These are phyloP conservation scores for Antitrichia curtipendula DNA, from an alignment of 225 moss, liverwort and hornwort species.

Conservation along the genomic window DNA sequence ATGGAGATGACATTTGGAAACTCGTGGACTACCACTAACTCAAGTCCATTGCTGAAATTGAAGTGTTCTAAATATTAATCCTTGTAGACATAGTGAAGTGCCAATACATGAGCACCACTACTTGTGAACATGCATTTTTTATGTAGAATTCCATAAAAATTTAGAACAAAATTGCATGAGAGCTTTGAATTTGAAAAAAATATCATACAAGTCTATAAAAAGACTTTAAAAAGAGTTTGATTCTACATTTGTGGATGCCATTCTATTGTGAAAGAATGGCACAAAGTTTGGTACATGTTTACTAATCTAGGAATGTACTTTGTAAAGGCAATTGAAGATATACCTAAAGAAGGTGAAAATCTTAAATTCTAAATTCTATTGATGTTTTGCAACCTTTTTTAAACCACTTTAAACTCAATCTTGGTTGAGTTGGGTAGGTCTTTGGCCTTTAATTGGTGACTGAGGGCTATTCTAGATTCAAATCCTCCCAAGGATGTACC, in stretches of 20 bases:
- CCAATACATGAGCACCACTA: fast-evolving
- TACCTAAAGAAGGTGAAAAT: background rate
- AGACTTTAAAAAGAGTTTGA: background rate
- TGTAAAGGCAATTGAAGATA: background rate
- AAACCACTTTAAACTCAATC: background rate
- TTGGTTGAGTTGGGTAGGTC: background rate
- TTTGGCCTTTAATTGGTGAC: background rate
- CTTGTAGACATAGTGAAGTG: background rate
- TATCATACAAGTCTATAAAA: background rate
- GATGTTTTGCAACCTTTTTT: background rate
- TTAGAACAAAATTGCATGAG: fast-evolving
- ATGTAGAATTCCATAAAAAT: background rate
- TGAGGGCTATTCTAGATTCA: fast-evolving
- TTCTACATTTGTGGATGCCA: background rate
- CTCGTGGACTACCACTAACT: fast-evolving
- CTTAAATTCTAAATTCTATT: background rate
- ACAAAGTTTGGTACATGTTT: background rate
- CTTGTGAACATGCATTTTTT: fast-evolving
- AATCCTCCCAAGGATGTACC: background rate
- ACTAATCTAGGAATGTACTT: fast-evolving
- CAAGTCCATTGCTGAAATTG: fast-evolving
- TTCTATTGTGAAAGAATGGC: background rate
- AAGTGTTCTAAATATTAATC: background rate
- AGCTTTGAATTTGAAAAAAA: background rate
- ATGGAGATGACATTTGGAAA: background rate